Conservation (phyloP, 2,329 filamentous ascomycete genomes). For the Calonectria pseudoturangicola region DNA sequence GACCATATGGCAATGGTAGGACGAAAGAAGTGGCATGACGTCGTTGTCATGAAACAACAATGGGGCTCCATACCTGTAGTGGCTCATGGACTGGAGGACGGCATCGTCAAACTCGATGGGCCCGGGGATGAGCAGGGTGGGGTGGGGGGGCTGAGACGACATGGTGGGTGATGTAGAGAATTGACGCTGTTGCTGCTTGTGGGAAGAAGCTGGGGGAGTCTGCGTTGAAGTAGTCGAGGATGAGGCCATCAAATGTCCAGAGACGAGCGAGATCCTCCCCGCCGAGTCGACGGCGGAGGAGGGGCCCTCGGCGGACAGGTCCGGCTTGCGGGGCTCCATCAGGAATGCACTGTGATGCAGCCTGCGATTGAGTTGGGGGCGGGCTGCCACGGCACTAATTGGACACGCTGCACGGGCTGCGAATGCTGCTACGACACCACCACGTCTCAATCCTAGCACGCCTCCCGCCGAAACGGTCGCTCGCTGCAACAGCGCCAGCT, state of each 20-base stretch:
- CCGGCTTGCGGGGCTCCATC: slow-evolving; percentile 57
- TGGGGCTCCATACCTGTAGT: slow-evolving; percentile 82
- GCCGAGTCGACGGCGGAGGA: slow-evolving; percentile 54
- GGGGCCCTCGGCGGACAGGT: slow-evolving; percentile 56
- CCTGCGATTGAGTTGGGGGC: slow-evolving; percentile 25
- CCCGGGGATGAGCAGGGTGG: slow-evolving; percentile 93
- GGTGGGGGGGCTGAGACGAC: slow-evolving; percentile 77
- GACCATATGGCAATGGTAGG: slow-evolving; percentile 15
- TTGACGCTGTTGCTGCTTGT: slow-evolving; percentile 46
- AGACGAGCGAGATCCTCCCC: slow-evolving; percentile 56
- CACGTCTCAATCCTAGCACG: slow-evolving; percentile 29
- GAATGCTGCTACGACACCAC: slow-evolving; percentile 45
- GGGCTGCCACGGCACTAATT: slow-evolving; percentile 43
- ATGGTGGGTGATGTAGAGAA: slow-evolving; percentile 65
- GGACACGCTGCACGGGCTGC: slow-evolving; percentile 38
- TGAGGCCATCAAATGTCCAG: slow-evolving; percentile 52
- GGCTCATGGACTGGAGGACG: slow-evolving; percentile 94
- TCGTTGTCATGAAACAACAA: slow-evolving; percentile 5
- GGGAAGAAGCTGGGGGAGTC: slow-evolving; percentile 40
- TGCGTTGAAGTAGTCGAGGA: slow-evolving; percentile 42
- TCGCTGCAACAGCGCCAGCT: slow-evolving; percentile 49
- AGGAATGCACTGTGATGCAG: slow-evolving; percentile 42
- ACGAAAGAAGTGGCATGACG: neutral
- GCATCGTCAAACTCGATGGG: slow-evolving; percentile 99
- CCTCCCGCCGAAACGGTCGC: slow-evolving; percentile 34